Conservation (phyloP, 345 rosid genomes). For the Reutealis trisperma region DNA sequence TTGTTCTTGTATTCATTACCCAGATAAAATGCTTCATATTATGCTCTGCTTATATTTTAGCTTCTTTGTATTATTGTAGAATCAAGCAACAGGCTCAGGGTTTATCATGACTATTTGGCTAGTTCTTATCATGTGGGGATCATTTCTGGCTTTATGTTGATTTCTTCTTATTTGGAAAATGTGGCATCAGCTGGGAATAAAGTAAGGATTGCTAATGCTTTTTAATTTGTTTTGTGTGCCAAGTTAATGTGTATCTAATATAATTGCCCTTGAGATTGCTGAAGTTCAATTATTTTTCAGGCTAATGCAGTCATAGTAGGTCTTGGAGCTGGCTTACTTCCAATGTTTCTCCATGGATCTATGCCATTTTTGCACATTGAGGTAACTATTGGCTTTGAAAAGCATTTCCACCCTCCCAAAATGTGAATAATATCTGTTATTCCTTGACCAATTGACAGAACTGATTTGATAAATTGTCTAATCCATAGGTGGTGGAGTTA, state of each 20-base stretch:
- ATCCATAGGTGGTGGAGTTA: constrained; percentile 79
- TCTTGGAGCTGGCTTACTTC: constrained; percentile 96
- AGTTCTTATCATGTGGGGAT: constrained; percentile 89
- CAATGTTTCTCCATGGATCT: constrained; percentile 84
- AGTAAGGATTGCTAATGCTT: constrained; percentile 37
- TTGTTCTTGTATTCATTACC: neutral
- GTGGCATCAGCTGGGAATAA: constrained; percentile 50
- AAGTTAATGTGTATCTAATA: neutral
- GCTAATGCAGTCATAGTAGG: constrained; percentile 79
- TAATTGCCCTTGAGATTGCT: neutral
- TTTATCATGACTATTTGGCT: constrained; percentile 80
- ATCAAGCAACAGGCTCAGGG: constrained; percentile 42
- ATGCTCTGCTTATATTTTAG: neutral
- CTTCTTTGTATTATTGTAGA: constrained; percentile 37
- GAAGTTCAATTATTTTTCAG: constrained; percentile 33
- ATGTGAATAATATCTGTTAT: neutral
- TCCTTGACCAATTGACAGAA: constrained; percentile 15
- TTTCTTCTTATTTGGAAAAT: constrained; percentile 68
- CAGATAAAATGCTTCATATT: constrained; percentile 3
- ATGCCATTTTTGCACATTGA: constrained; percentile 60
- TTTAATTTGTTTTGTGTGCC: neutral
- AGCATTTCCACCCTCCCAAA: neutral
- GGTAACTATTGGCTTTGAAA: constrained; percentile 43
- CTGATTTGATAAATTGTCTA: constrained; percentile 15
- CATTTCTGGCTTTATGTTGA: constrained; percentile 73